These are phyloP conservation scores for Russula ochroleuca DNA, from an alignment of 768 basidiomycete species.

Conservation along the genomic window DNA sequence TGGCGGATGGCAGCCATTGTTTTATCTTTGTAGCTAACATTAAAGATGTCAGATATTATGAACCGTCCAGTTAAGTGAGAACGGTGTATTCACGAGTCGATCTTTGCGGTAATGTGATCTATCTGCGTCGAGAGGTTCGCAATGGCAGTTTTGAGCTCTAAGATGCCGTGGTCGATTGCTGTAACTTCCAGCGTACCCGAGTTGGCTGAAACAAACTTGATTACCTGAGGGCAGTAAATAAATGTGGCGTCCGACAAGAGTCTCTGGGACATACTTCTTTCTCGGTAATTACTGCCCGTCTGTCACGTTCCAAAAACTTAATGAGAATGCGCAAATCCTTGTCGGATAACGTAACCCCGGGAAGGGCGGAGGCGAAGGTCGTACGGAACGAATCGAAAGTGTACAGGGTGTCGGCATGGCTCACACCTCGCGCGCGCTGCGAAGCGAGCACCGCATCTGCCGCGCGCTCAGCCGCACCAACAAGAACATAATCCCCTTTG, in stretches of 20 bases:
- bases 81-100: constrained; percentile 55
- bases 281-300: constrained; percentile 55
- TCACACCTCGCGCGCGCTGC: constrained; percentile 42
- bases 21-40: constrained; percentile 57
- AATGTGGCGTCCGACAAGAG: neutral
- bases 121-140: constrained; percentile 65
- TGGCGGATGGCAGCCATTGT: constrained; percentile 60
- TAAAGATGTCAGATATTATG: constrained; percentile 1
- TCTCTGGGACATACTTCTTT: constrained; percentile 50
- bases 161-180: constrained; percentile 74
- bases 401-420: constrained; percentile 59
- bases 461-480: constrained; percentile 59
- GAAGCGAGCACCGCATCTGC: constrained; percentile 52
- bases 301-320: constrained; percentile 77
- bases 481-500: constrained; percentile 68
- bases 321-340: constrained; percentile 66
- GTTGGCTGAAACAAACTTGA: constrained; percentile 64
- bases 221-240: constrained; percentile 48
- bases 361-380: constrained; percentile 46
- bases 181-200: constrained; percentile 51
- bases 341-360: constrained; percentile 48
- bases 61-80: neutral
- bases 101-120: constrained; percentile 60
- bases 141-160: constrained; percentile 74
- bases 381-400: constrained; percentile 55